phyloP scores from a whole-genome alignment of 1,284 basidiomycete species.

The Schizopora paradoxa region DNA sequence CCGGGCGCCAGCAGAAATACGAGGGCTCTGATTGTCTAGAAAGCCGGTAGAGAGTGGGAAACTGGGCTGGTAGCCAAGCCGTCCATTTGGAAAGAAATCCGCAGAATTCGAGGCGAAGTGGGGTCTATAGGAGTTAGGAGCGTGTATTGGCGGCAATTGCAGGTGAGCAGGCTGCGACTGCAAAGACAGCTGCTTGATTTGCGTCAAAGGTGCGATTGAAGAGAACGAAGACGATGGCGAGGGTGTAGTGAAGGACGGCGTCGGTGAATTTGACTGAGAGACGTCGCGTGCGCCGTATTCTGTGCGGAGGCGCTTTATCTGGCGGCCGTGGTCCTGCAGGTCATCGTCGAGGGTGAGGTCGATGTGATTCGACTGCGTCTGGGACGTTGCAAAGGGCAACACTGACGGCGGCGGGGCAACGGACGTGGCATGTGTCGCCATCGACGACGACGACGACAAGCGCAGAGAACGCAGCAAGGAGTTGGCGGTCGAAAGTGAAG shows the following conservation, averaged over 20 bases:
- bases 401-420: constrained; percentile 12
- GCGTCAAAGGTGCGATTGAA: constrained; percentile 21
- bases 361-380: constrained; percentile 39
- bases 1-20: constrained; percentile 6
- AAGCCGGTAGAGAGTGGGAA: constrained; percentile 21
- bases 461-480: no score
- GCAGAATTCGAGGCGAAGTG: constrained; percentile 38
- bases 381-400: constrained; percentile 8
- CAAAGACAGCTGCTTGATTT: constrained; percentile 17
- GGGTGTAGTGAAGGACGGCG: constrained; percentile 8
- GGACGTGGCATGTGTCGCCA: constrained; percentile 22
- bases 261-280: constrained; percentile 18
- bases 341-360: constrained; percentile 62
- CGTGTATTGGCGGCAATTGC: constrained; percentile 16
- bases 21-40: not conserved
- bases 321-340: constrained; percentile 31
- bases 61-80: constrained; percentile 18
- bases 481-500: constrained; percentile 4
- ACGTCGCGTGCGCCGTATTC: constrained; percentile 21
- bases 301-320: constrained; percentile 36
- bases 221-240: constrained; percentile 19
- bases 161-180: constrained; percentile 15
- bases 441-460: constrained; percentile 17
- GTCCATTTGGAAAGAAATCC: constrained; percentile 29
- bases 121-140: constrained; percentile 37